phyloP scores from a whole-genome alignment of 192 early-diverging fungal genomes.

The Mortierella hygrophila region DNA sequence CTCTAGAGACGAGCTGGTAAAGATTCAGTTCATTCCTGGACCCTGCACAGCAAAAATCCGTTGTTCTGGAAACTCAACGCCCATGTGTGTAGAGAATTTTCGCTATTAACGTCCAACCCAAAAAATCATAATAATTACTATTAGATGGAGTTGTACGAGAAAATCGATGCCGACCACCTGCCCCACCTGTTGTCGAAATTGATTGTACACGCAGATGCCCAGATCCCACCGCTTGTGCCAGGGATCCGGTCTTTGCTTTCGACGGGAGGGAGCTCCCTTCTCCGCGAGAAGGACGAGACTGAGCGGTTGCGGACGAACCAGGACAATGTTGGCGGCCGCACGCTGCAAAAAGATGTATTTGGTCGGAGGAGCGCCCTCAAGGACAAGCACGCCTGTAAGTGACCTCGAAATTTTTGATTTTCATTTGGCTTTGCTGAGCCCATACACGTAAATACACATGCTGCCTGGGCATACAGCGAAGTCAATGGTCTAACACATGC shows the following conservation, averaged over 20 bases:
- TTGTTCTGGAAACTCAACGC: conserved; percentile 19
- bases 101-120: neutral
- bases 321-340: conserved; percentile 13
- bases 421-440: neutral
- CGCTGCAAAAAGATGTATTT: conserved; percentile 24
- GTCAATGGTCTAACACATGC: neutral
- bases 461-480: neutral
- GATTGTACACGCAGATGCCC: conserved; percentile 44
- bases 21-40: conserved; percentile 11
- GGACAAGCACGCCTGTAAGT: conserved; percentile 35
- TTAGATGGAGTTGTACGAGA: conserved; percentile 38
- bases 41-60: conserved; percentile 21
- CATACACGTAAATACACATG: no score
- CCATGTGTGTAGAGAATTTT: neutral
- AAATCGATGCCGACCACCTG: conserved; percentile 53
- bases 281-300: conserved; percentile 37
- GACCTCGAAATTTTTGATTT: neutral
- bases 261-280: conserved; percentile 42
- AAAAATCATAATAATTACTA: conserved; percentile 4
- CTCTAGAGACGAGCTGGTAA: conserved; percentile 71
- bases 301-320: conserved; percentile 29
- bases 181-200: conserved; percentile 41
- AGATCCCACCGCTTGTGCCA: conserved; percentile 56
- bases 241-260: conserved; percentile 55
- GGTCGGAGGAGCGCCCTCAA: conserved; percentile 16